Conservation (phyloP, 2,329 filamentous ascomycete genomes). For the Stemphylium beticola region DNA sequence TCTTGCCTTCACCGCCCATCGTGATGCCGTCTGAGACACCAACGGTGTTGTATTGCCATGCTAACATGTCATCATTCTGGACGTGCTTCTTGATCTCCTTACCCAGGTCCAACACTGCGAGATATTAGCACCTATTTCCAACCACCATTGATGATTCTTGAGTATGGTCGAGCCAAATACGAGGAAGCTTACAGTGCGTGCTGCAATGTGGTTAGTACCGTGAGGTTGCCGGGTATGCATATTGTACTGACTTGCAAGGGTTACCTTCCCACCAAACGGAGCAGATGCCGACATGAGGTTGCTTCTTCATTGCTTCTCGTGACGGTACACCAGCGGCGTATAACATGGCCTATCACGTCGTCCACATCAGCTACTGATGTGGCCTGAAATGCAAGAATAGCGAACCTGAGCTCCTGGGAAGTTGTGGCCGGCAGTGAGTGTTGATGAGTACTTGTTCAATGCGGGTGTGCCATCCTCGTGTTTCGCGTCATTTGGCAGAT, state of each 20-base stretch:
- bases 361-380: constrained; percentile 9
- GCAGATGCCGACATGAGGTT: constrained; percentile 87
- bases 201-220: constrained; percentile 44
- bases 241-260: constrained; percentile 78
- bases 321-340: constrained; percentile 90
- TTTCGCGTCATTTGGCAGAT: constrained; percentile 59
- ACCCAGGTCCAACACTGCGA: constrained; percentile 79
- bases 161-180: not conserved
- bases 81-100: constrained; percentile 85
- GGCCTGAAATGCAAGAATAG: not conserved
- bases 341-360: constrained; percentile 77
- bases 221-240: constrained; percentile 18
- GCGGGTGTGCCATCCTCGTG: constrained; percentile 65
- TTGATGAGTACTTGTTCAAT: constrained; percentile 86
- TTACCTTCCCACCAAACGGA: constrained; percentile 99
- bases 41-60: constrained; percentile 93
- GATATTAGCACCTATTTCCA: constrained; percentile 17
- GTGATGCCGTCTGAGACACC: constrained; percentile 92
- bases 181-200: constrained; percentile 55
- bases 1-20: constrained; percentile 85
- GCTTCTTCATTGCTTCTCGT: constrained; percentile 83
- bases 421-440: constrained; percentile 83
- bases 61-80: constrained; percentile 83
- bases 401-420: constrained; percentile 86
- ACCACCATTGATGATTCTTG: constrained; percentile 9